Evolutionary conservation across 768 basidiomycete genomes (phyloP).

Genomic region (Boletus barrowsii): DNA sequence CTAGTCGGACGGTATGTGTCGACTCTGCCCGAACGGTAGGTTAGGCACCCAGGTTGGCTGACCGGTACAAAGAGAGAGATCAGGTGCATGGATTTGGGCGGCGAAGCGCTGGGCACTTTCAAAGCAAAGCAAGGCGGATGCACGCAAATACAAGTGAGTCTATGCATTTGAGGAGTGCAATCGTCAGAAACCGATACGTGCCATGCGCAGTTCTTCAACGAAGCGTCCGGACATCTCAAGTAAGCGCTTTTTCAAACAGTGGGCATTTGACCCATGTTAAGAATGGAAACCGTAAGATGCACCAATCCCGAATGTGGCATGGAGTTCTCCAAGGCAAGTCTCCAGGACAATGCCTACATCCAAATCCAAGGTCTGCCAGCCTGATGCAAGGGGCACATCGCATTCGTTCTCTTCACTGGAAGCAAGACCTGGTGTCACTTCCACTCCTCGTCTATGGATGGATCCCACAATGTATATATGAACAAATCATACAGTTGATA

Average conservation of each 20-base stretch:
- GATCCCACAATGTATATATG: constrained; percentile 30
- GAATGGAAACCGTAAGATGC: constrained; percentile 19
- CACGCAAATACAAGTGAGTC: constrained; percentile 40
- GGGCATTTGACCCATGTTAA: constrained; percentile 6
- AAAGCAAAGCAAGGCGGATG: constrained; percentile 39
- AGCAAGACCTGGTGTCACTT: constrained; percentile 22
- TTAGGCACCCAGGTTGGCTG: constrained; percentile 8
- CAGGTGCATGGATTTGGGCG: constrained; percentile 42
- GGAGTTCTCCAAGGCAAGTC: constrained; percentile 41
- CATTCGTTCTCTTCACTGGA: constrained; percentile 3
- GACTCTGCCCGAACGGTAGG: neutral
- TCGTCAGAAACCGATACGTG: neutral
- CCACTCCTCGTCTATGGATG: constrained; percentile 4
- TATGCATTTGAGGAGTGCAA: neutral
- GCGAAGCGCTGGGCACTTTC: constrained; percentile 39
- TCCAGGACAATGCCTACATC: constrained; percentile 40
- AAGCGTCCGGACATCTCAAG: constrained; percentile 35
- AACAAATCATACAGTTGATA: constrained; percentile 20
- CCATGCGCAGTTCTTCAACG: constrained; percentile 37
- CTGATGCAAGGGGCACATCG: constrained; percentile 13
- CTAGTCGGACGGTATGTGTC: constrained; percentile 32
- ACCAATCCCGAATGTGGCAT: constrained; percentile 40
- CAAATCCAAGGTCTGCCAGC: constrained; percentile 38
- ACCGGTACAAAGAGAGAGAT: constrained; percentile 35
- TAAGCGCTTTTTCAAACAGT: constrained; percentile 21